Percentiles rank a stretch among this genome's conserved stretches.
These are phyloP conservation scores for Paraphaeosphaeria sporulosa DNA, from an alignment of 2,329 filamentous ascomycete genomes.

Conservation along the genomic window DNA sequence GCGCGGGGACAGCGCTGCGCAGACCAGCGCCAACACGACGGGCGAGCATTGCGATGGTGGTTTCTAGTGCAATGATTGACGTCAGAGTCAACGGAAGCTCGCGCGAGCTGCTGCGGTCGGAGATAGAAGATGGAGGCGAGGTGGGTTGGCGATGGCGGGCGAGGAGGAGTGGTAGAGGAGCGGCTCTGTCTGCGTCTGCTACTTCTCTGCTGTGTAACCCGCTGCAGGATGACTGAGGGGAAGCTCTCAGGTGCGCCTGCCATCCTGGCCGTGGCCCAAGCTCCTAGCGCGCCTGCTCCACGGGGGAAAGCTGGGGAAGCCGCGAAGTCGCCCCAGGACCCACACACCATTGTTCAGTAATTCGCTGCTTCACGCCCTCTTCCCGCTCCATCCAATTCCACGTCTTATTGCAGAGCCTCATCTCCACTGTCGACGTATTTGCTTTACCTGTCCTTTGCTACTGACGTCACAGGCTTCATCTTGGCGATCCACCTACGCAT, in stretches of 20 bases:
- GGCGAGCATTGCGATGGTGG: slow-evolving; percentile 38
- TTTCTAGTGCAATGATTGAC: slow-evolving; percentile 12
- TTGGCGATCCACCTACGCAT: slow-evolving; percentile 9
- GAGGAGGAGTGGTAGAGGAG: background rate
- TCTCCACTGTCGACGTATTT: background rate
- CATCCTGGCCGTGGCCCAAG: slow-evolving; percentile 10
- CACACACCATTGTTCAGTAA: background rate
- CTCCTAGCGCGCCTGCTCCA: slow-evolving; percentile 9
- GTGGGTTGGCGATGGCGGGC: slow-evolving; percentile 5
- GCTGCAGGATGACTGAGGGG: slow-evolving; percentile 9
- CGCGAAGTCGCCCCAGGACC: slow-evolving; percentile 12
- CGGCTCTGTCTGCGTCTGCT: slow-evolving; percentile 17
- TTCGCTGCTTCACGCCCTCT: background rate
- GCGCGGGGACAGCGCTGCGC: slow-evolving; percentile 30
- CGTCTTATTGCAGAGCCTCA: background rate
- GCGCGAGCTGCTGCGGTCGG: slow-evolving; percentile 9
- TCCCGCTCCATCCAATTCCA: slow-evolving; percentile 2
- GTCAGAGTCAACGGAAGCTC: slow-evolving; percentile 13
- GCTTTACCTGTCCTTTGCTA: background rate
- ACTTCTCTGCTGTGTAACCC: slow-evolving; percentile 2
- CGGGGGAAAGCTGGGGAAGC: slow-evolving; percentile 16
- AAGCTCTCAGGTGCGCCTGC: slow-evolving; percentile 12
- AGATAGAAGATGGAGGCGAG: background rate
- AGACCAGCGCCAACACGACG: slow-evolving; percentile 39
- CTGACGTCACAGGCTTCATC: slow-evolving; percentile 7